Conservation (phyloP, 345 rosid species). For the Abelmoschus esculentus region DNA sequence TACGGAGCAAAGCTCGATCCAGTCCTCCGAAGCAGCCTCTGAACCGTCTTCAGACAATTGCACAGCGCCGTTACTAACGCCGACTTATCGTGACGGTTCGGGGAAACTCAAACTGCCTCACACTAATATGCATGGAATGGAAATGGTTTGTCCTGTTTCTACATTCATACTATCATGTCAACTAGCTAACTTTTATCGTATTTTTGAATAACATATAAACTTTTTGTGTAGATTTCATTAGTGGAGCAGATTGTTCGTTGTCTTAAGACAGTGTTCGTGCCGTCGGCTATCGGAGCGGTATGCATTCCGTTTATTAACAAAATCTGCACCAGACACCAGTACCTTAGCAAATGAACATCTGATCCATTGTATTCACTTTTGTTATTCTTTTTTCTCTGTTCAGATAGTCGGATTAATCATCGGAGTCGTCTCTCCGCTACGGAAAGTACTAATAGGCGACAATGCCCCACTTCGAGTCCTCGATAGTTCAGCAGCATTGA, state of each 20-base stretch:
- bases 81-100: constrained; percentile 10
- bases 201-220: background rate
- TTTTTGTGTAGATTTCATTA: constrained; percentile 19
- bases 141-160: constrained; percentile 17
- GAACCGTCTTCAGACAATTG: constrained; percentile 17
- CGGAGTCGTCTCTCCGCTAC: constrained; percentile 28
- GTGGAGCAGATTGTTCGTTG: constrained; percentile 22
- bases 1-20: background rate
- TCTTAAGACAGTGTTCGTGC: constrained; percentile 40
- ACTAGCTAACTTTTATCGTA: no score
- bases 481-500: constrained; percentile 19
- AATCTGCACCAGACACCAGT: background rate
- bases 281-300: constrained; percentile 57
- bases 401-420: constrained; percentile 34
- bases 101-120: constrained; percentile 12
- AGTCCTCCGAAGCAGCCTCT: constrained; percentile 20
- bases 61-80: constrained; percentile 39
- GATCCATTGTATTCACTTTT: no score
- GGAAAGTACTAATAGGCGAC: constrained; percentile 25
- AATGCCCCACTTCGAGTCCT: constrained; percentile 33
- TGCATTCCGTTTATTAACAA: background rate
- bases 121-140: background rate
- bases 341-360: background rate
- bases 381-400: background rate
- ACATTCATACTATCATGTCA: no score